A percentile compares a stretch with the other conserved stretches of the same genome.
Evolutionary conservation across 2,329 filamentous ascomycete genomes (phyloP).

Genomic region (Colletotrichum gloeosporioides): DNA sequence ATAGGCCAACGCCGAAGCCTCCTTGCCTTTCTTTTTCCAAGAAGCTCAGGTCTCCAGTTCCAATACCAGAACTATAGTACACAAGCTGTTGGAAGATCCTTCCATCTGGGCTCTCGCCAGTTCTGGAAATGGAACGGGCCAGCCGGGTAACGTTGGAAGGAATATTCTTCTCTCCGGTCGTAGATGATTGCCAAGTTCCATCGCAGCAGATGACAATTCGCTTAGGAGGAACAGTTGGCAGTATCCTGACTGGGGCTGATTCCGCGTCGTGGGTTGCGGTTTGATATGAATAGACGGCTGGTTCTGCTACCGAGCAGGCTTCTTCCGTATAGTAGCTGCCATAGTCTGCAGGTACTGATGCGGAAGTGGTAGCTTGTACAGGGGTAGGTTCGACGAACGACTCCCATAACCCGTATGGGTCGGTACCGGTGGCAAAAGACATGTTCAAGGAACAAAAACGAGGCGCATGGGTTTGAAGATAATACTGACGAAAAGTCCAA

Average conservation of each 20-base stretch:
- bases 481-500: too few species aligned
- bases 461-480: too few species aligned
- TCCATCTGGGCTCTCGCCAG: not conserved
- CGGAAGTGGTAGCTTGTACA: too few species aligned
- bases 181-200: conserved; percentile 17
- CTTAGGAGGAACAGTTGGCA: not conserved
- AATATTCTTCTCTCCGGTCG: not conserved
- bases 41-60: not conserved
- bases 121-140: not conserved
- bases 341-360: too few species aligned
- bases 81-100: not conserved
- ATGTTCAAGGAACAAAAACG: fast-evolving
- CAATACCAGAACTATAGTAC: not conserved
- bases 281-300: not conserved
- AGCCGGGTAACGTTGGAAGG: conserved; percentile 1
- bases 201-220: conserved; percentile 14
- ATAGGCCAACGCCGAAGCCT: not conserved
- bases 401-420: too few species aligned
- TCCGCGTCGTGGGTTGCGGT: not conserved
- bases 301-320: not conserved
- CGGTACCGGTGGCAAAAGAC: too few species aligned
- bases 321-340: not conserved
- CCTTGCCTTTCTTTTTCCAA: not conserved
- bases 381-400: too few species aligned
- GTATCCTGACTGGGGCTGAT: not conserved